Evolutionary conservation across 768 basidiomycete species (phyloP).

Genomic region (Psilocybe tampanensis): DNA sequence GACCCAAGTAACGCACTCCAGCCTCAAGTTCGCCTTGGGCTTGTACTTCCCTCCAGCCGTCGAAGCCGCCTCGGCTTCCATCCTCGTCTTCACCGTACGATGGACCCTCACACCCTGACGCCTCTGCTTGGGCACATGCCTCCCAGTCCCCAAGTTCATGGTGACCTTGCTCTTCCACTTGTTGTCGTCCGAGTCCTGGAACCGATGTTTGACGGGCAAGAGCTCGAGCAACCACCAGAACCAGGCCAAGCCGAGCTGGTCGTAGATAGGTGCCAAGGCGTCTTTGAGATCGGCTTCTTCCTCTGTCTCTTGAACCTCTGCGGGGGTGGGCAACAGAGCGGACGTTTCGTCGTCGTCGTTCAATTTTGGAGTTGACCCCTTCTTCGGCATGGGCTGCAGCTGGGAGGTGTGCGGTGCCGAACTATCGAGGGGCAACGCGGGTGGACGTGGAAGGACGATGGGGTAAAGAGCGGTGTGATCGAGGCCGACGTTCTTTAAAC

Average conservation of each 20-base stretch:
- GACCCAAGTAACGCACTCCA: slow-evolving; percentile 38
- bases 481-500: slow-evolving; percentile 42
- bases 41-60: slow-evolving; percentile 35
- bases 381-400: slow-evolving; percentile 34
- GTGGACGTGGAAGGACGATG: slow-evolving; percentile 39
- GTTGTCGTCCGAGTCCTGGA: slow-evolving; percentile 31
- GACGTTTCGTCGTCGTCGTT: slow-evolving; percentile 6
- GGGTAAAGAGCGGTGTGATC: slow-evolving; percentile 38
- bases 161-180: slow-evolving; percentile 9
- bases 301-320: slow-evolving; percentile 28
- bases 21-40: slow-evolving; percentile 33
- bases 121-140: slow-evolving; percentile 36
- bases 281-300: slow-evolving; percentile 55
- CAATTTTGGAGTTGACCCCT: slow-evolving; percentile 4
- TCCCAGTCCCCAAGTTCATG: slow-evolving; percentile 37
- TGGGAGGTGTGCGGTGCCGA: slow-evolving; percentile 21
- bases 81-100: slow-evolving; percentile 52
- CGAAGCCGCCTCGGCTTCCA: slow-evolving; percentile 50
- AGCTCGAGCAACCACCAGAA: slow-evolving; percentile 47
- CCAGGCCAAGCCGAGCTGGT: slow-evolving; percentile 44
- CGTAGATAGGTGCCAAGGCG: slow-evolving; percentile 45
- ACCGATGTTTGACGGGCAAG: slow-evolving; percentile 32
- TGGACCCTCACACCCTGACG: slow-evolving; percentile 44
- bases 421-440: slow-evolving; percentile 35
- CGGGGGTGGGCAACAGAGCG: not conserved